Conservation (phyloP, 306 rosid species). For the Spatholobus suberectus region DNA sequence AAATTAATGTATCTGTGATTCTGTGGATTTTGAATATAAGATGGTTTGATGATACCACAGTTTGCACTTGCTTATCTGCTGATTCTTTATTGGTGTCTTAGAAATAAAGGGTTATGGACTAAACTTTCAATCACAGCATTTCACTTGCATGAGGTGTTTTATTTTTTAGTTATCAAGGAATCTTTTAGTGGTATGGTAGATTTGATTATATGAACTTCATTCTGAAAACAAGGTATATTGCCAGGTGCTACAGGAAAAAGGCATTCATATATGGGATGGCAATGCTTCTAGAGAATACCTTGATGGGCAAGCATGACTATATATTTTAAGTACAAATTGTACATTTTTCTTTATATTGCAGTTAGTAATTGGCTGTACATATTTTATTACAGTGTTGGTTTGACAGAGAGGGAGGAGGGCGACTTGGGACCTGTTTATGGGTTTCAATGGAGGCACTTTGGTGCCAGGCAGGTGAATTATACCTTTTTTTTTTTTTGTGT, state of each 20-base stretch:
- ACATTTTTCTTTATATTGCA: slow-evolving; percentile 1
- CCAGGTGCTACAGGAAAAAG: slow-evolving; percentile 91
- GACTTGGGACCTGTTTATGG: slow-evolving; percentile 99
- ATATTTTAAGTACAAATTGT: not conserved
- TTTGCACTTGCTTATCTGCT: slow-evolving; percentile 13
- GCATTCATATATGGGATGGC: slow-evolving; percentile 95
- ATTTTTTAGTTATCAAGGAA: not conserved
- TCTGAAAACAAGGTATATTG: slow-evolving; percentile 36
- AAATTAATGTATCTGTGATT: not conserved
- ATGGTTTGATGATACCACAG: not conserved
- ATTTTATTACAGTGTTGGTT: slow-evolving; percentile 69
- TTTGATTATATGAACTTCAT: slow-evolving; percentile 10
- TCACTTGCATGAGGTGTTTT: not conserved
- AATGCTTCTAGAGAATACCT: slow-evolving; percentile 96
- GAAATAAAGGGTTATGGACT: not conserved
- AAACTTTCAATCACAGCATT: not conserved
- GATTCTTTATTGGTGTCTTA: not conserved
- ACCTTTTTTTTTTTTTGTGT: slow-evolving; percentile 12
- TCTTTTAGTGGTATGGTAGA: slow-evolving; percentile 8
- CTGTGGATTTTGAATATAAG: not conserved
- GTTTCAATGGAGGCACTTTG: slow-evolving; percentile 97
- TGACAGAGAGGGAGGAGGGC: slow-evolving; percentile 89
- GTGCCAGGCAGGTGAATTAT: slow-evolving; percentile 74
- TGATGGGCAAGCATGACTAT: slow-evolving; percentile 69
- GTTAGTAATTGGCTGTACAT: slow-evolving; percentile 38